phyloP scores from a whole-genome alignment of 257 asterid genomes.

The Craterostigma plantagineum region DNA sequence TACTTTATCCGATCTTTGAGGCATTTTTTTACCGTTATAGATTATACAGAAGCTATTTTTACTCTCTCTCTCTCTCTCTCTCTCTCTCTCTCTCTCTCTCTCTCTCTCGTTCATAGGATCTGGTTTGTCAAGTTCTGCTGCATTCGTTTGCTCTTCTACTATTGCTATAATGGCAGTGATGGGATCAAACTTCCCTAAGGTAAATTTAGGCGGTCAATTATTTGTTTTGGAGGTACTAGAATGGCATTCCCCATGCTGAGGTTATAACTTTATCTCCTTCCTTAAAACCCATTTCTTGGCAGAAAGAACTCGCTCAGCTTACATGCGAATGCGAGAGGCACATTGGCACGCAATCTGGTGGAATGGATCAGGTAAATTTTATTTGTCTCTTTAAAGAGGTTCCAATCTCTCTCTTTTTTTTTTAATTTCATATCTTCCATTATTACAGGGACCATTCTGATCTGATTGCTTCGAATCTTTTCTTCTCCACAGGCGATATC shows the following conservation, averaged over 20 bases:
- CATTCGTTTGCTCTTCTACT: slow-evolving; percentile 91
- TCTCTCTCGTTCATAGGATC: slow-evolving; percentile 50
- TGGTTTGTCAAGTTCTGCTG: slow-evolving; percentile 97
- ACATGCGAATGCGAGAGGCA: slow-evolving; percentile 94
- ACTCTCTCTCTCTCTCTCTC: no score
- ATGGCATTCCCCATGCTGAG: no score
- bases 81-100: no score
- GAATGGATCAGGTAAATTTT: slow-evolving; percentile 89
- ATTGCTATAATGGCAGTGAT: slow-evolving; percentile 82
- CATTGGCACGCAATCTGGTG: slow-evolving; percentile 97
- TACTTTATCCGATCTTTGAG: slow-evolving; percentile 11
- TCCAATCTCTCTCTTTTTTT: no score
- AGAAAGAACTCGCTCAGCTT: slow-evolving; percentile 96
- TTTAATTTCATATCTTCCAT: no score
- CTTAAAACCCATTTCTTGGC: slow-evolving; percentile 7
- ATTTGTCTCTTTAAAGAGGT: no score
- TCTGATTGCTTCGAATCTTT: no score
- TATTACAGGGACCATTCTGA: no score
- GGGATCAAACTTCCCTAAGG: slow-evolving; percentile 58
- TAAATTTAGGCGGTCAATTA: no score
- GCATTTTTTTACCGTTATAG: no score
- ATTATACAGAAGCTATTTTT: no score
- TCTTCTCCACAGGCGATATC: slow-evolving; percentile 50
- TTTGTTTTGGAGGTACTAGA: no score
- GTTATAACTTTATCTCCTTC: neutral